A percentile compares a stretch with the other conserved stretches of the same genome.
Evolutionary conservation across 148 eudicot species (phyloP).

Genomic region (Vaccinium corymbosum): DNA sequence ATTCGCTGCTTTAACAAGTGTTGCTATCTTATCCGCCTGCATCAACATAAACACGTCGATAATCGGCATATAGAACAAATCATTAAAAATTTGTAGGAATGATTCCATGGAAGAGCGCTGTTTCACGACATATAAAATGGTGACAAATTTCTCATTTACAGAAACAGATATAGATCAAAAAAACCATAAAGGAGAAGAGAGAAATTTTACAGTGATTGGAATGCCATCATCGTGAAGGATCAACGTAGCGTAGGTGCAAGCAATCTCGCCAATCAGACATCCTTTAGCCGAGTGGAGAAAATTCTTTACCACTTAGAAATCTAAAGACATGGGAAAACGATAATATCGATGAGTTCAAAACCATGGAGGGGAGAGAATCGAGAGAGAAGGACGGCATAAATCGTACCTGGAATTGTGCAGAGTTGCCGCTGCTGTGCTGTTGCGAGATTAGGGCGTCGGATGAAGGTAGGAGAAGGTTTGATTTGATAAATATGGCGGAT

Average conservation of each 20-base stretch:
- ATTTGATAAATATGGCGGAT: neutral
- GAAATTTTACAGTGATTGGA: conserved; percentile 43
- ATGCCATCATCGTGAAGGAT: conserved; percentile 75
- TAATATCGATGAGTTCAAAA: neutral
- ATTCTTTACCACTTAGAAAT: neutral
- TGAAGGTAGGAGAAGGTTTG: neutral
- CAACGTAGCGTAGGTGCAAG: conserved; percentile 65
- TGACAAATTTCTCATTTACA: neutral
- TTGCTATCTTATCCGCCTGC: conserved; percentile 59
- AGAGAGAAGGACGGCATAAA: neutral
- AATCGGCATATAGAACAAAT: too few relatives aligned
- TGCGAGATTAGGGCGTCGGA: conserved; percentile 15
- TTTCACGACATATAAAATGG: too few relatives aligned
- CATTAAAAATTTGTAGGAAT: too few relatives aligned
- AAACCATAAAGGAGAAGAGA: neutral
- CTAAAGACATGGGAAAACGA: neutral
- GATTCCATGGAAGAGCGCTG: too few relatives aligned
- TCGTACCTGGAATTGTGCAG: neutral
- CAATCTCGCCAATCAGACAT: conserved; percentile 53
- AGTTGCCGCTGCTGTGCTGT: neutral
- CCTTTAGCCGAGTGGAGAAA: neutral
- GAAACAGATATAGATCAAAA: neutral
- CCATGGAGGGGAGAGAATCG: neutral
- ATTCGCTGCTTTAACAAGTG: conserved; percentile 47
- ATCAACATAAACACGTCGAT: neutral